Evolutionary conservation across 2,329 filamentous ascomycete genomes (phyloP).

Genomic region (Ophiosphaerella korrae): DNA sequence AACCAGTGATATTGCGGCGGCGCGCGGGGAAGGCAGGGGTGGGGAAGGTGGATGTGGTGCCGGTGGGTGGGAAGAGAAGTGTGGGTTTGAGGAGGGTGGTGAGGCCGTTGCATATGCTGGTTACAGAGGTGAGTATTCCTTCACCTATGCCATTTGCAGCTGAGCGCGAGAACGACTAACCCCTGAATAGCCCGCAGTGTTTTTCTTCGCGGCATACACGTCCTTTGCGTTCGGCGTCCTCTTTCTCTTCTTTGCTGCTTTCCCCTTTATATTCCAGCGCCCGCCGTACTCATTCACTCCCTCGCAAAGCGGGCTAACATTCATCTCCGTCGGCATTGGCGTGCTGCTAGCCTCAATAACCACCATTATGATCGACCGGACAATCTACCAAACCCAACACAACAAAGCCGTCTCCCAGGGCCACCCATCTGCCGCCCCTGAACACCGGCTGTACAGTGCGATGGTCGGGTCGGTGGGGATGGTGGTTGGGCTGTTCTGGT

Average conservation of each 20-base stretch:
- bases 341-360: slow-evolving; percentile 34
- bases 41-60: background rate
- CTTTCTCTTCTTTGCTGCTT: slow-evolving; percentile 45
- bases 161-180: too few species aligned
- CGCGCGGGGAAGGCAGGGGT: slow-evolving; percentile 42
- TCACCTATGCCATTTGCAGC: background rate
- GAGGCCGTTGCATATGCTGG: slow-evolving; percentile 57
- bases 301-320: slow-evolving; percentile 39
- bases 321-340: slow-evolving; percentile 42
- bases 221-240: slow-evolving; percentile 44
- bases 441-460: slow-evolving; percentile 63
- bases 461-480: slow-evolving; percentile 63
- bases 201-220: slow-evolving; percentile 43
- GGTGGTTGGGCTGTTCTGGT: slow-evolving; percentile 64
- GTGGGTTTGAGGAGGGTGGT: slow-evolving; percentile 51
- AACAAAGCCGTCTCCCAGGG: slow-evolving; percentile 33
- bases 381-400: slow-evolving; percentile 44
- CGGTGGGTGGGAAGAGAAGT: slow-evolving; percentile 18
- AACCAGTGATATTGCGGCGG: slow-evolving; percentile 53
- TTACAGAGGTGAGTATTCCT: slow-evolving; percentile 31
- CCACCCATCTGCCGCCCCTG: slow-evolving; percentile 51
- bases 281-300: slow-evolving; percentile 36
- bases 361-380: slow-evolving; percentile 42
- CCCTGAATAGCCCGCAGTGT: slow-evolving; percentile 33
- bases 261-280: slow-evolving; percentile 40